phyloP scores from a whole-genome alignment of 106 monocot genomes.

The Allium cepa region DNA sequence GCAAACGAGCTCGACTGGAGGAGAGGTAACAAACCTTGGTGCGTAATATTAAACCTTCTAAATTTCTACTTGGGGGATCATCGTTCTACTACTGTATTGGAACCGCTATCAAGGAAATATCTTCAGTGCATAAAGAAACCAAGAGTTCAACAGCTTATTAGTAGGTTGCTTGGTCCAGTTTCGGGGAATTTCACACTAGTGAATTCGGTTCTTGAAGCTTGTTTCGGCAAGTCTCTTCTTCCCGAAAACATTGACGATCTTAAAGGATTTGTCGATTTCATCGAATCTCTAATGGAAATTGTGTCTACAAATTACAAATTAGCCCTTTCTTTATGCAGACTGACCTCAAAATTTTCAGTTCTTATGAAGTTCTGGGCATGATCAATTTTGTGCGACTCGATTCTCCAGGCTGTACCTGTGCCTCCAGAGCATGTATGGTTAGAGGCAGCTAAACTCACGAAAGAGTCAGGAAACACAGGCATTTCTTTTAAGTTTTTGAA shows the following conservation, averaged over 20 bases:
- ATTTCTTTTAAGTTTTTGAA: constrained; percentile 55
- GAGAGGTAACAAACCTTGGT: neutral
- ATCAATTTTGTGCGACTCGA: constrained; percentile 53
- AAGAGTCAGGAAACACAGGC: constrained; percentile 11
- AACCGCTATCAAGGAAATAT: constrained; percentile 57
- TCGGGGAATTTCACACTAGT: constrained; percentile 37
- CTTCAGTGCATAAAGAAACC: constrained; percentile 48
- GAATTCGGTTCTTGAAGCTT: constrained; percentile 70
- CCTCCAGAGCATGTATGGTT: constrained; percentile 73
- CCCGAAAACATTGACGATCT: constrained; percentile 37
- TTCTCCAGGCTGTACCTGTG: constrained; percentile 61
- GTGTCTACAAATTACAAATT: constrained; percentile 66
- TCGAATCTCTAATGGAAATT: constrained; percentile 62
- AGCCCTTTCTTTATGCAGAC: constrained; percentile 43
- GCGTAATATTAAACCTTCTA: constrained; percentile 16
- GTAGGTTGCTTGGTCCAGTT: constrained; percentile 51
- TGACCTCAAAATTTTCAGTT: constrained; percentile 11
- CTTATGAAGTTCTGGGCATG: constrained; percentile 58
- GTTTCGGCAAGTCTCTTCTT: constrained; percentile 55
- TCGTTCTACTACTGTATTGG: constrained; percentile 13
- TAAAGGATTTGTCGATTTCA: constrained; percentile 55
- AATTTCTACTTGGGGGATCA: constrained; percentile 37
- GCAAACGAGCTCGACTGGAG: constrained; percentile 2
- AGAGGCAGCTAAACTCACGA: constrained; percentile 34
- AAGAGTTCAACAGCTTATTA: constrained; percentile 42